phyloP scores from a whole-genome alignment of 2,329 filamentous ascomycete genomes.

The Paramyrothecium sp. region DNA sequence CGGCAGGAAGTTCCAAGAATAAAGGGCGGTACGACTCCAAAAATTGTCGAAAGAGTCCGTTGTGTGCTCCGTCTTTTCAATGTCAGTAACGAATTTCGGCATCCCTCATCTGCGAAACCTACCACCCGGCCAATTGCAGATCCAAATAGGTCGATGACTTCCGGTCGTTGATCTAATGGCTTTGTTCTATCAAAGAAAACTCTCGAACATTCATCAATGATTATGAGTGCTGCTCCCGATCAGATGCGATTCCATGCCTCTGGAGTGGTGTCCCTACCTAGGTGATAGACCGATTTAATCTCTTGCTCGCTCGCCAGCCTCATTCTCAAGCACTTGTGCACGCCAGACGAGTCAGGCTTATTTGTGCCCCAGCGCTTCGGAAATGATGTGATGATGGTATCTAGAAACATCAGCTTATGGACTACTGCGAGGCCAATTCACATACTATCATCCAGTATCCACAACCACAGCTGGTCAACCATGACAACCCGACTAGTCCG shows the following conservation, averaged over 20 bases:
- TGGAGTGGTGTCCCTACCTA: constrained; percentile 10
- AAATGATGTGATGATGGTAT: constrained; percentile 33
- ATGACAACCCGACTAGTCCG: constrained; percentile 26
- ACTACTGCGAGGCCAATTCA: not conserved
- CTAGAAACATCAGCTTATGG: not conserved
- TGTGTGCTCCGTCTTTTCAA: constrained; percentile 32
- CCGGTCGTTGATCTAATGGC: constrained; percentile 26
- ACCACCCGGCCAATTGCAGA: constrained; percentile 40
- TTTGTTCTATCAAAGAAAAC: constrained; percentile 37
- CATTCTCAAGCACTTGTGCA: constrained; percentile 37
- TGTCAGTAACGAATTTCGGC: not conserved
- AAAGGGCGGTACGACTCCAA: constrained; percentile 28
- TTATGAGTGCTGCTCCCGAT: constrained; percentile 27
- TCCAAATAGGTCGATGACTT: constrained; percentile 39
- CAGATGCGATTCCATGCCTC: not conserved
- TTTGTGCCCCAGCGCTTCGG: constrained; percentile 40
- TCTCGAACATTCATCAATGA: constrained; percentile 37
- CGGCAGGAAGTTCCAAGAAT: not conserved
- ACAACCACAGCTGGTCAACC: constrained; percentile 44
- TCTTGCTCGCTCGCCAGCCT: constrained; percentile 23
- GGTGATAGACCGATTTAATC: constrained; percentile 36
- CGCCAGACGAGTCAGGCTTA: constrained; percentile 33
- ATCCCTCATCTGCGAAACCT: constrained; percentile 11
- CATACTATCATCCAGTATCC: constrained; percentile 32
- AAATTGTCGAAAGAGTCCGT: constrained; percentile 34